phyloP scores from a whole-genome alignment of 1,139 yeast species.

The Candida pseudoviswanathii region DNA sequence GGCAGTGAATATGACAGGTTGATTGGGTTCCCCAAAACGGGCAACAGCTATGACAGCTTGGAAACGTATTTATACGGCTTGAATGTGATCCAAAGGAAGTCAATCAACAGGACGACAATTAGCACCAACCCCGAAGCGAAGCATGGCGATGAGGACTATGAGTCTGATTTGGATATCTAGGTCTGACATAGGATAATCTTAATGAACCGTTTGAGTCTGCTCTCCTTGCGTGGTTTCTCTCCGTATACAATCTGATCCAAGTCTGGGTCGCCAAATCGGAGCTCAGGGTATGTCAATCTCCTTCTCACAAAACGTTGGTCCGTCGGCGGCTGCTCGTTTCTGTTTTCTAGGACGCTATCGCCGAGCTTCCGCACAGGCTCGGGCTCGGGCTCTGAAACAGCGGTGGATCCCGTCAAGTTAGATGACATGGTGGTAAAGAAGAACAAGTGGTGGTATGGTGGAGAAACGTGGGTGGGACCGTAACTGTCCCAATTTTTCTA shows the following conservation, averaged over 20 bases:
- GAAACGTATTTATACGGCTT: slow-evolving; percentile 42
- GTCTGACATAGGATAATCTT: slow-evolving; percentile 12
- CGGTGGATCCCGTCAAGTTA: slow-evolving; percentile 2
- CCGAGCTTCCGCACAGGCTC: slow-evolving; percentile 10
- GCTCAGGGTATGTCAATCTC: slow-evolving; percentile 6
- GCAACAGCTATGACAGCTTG: slow-evolving; percentile 40
- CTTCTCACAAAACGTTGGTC: not conserved
- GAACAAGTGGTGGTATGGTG: not conserved
- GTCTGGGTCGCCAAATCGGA: slow-evolving; percentile 12
- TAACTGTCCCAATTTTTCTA: not conserved
- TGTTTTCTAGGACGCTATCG: slow-evolving; percentile 16
- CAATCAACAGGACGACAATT: slow-evolving; percentile 26
- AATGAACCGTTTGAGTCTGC: slow-evolving; percentile 12
- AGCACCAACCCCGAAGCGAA: not conserved
- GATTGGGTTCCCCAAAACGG: slow-evolving; percentile 68
- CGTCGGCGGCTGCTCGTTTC: slow-evolving; percentile 7
- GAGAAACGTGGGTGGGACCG: not conserved
- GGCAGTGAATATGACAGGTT: slow-evolving; percentile 62
- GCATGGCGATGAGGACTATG: slow-evolving; percentile 22
- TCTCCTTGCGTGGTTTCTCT: slow-evolving; percentile 5
- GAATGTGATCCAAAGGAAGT: slow-evolving; percentile 27
- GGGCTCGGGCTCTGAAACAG: not conserved
- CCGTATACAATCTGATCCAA: slow-evolving; percentile 13
- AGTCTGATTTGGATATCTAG: slow-evolving; percentile 42
- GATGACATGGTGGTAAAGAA: slow-evolving; percentile 3